Conservation (phyloP, 1,284 basidiomycete genomes). For the Apiotrichum siamense region DNA sequence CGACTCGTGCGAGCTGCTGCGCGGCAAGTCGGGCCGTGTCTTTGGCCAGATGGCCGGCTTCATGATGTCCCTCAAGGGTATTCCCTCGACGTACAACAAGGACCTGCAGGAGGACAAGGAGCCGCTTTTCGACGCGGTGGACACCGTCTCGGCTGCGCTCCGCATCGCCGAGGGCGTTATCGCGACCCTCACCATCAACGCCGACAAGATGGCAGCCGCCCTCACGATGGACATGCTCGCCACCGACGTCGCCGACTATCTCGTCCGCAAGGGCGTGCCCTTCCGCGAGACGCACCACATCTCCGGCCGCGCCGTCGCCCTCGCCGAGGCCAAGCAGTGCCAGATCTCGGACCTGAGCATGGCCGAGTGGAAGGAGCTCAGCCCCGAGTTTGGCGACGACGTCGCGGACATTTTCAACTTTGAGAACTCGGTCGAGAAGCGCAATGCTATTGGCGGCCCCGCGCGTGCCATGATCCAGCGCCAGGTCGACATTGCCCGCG, state of each 20-base stretch:
- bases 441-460: slow-evolving; percentile 87
- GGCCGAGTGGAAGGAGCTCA: slow-evolving; percentile 69
- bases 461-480: slow-evolving; percentile 76
- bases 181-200: slow-evolving; percentile 80
- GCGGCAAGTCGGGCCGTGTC: slow-evolving; percentile 89
- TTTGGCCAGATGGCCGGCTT: slow-evolving; percentile 99
- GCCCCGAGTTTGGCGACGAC: slow-evolving; percentile 74
- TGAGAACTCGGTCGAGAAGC: slow-evolving; percentile 89
- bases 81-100: slow-evolving; percentile 98
- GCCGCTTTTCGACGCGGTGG: slow-evolving; percentile 88
- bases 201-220: slow-evolving; percentile 80
- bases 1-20: slow-evolving; percentile 87
- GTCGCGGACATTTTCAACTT: slow-evolving; percentile 80
- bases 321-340: slow-evolving; percentile 77
- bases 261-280: slow-evolving; percentile 95
- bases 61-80: slow-evolving; percentile 93
- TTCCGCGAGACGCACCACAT: slow-evolving; percentile 99
- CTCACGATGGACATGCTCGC: slow-evolving; percentile 96
- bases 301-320: slow-evolving; percentile 88
- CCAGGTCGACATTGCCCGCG: slow-evolving; percentile 68
- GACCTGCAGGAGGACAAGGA: slow-evolving; percentile 99
- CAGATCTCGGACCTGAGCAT: slow-evolving; percentile 75
- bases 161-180: slow-evolving; percentile 92
- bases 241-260: slow-evolving; percentile 94
- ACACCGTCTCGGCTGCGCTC: slow-evolving; percentile 82